Base-by-base conservation (phyloP, 768 basidiomycete genomes). In the Hemileccinum rubropunctum region DNA sequence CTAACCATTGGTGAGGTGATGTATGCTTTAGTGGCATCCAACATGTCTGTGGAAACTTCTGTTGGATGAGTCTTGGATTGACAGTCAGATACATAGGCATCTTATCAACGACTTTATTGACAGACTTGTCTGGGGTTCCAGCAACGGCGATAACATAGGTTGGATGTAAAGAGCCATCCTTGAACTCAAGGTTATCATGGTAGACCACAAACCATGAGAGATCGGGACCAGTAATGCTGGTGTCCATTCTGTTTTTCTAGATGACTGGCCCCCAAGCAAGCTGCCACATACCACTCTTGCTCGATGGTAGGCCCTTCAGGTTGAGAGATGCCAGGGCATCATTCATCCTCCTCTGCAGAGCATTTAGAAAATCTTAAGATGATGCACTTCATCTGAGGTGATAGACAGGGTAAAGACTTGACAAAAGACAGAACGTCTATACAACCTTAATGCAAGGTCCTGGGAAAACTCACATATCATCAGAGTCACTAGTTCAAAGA, bases 361-460 rank as follows among this genome's bases (percentile, higher is more conserved):
- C 33, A 6, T 21, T 10, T 4, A 42, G 14, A 18, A 54, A 39
- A 15, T 32, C 26, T 33, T 18, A 2, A 15, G 26, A 35, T 14
- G 32, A 35, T 47, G 21, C 14, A 47, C 38, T 27, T n/a, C 15
- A 18, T 50, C 39, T 11, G 39, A 33, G 13, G 42, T 33, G 23
- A 51, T 20, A 32, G 53, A 54, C 42, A 55, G 14, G 2, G 45
- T 21, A 28, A 51, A 45, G 33, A 54, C 47, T 26, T 57, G 53
- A 23, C 47, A 45, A 33, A 45, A 55, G 21, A 50, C 27, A 11
- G 35, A 37, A 18, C 6, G 13, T 13, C 17, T 26, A 35, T 52
- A 45, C 34, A 61, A 20, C 51, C 51, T 58, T 32, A 34, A 38
- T 26, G 56, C 51, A n/a, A 54, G 49, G 27, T 59, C 54, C 40